Base-by-base conservation (phyloP, 768 basidiomycete genomes). In the Phaeotremella skinneri region DNA sequence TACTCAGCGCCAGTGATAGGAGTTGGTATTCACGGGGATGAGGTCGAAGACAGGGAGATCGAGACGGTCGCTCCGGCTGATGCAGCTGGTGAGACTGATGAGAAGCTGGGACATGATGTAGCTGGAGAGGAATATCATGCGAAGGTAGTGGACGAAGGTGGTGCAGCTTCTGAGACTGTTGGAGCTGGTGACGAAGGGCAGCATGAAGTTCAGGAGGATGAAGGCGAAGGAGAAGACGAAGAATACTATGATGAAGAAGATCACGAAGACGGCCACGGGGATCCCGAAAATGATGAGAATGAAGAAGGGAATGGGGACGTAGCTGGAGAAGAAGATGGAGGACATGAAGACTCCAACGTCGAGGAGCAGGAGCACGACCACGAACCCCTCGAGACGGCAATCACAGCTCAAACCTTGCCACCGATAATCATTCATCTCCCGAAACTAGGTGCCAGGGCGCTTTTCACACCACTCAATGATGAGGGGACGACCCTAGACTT, bases 341-440 rank as follows among this genome's bases (percentile, higher is more conserved):
- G 79, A 85, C 32, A 81, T 4, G 49, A 43, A 20, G 32, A 47
- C 29, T 26, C 29, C 48, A 27, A 30, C 13, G 50, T 11, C 23
- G 54, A 56, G 3, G 43, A 34, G 91, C 76, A 87, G 83, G 58
- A 89, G 69, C 42, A 91, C 81, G 48, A 87, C 85, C 50, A 89
- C 81, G 66, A 85, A 85, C 59, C 92, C 86, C 48, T 92, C 82
- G 66, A 83, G 84, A 54, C 91, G 87, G 59, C 51, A 13, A 37
- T 62, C 7, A 60, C 62, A 23, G 49, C 54, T 13, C 32, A 93
- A 79, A 29, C 86, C 85, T 37, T 90, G 79, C 75, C 96, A 88
- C 68, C 84, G 78, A 64, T 86, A 81, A 73, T 91, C 91, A 54
- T 93, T 79, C 30, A 77, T 73, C 67, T 85, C 81, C 53, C 77